phyloP scores from a whole-genome alignment of 2,329 filamentous ascomycete genomes.

The Mycosphaerella arachidis region DNA sequence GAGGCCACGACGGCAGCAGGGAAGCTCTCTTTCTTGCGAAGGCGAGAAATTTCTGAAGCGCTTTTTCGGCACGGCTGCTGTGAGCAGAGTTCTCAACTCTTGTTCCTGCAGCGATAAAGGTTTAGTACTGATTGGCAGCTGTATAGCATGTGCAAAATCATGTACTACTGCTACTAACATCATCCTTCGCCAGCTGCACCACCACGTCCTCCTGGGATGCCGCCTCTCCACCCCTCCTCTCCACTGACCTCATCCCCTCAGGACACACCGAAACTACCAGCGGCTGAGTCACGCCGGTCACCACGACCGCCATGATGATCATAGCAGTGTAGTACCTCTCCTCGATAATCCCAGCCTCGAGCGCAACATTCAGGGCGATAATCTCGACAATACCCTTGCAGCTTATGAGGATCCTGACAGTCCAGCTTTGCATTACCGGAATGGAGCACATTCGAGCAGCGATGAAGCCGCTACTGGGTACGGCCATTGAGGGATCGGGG shows the following conservation, averaged over 20 bases:
- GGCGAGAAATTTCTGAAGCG: background rate
- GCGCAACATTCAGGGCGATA: constrained; percentile 65
- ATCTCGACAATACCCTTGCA: constrained; percentile 90
- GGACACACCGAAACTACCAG: constrained; percentile 20
- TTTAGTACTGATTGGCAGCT: background rate
- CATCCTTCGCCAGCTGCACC: background rate
- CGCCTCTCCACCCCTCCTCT: background rate
- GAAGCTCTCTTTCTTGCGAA: background rate
- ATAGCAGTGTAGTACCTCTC: background rate
- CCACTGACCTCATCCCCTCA: background rate
- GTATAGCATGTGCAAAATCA: background rate
- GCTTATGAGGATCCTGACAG: constrained; percentile 85
- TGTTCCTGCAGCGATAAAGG: background rate
- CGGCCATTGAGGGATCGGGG: constrained; percentile 65
- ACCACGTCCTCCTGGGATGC: background rate
- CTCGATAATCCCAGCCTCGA: background rate
- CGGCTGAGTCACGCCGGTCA: constrained; percentile 52
- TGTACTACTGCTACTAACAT: background rate
- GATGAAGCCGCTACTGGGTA: constrained; percentile 66
- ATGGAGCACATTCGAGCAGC: constrained; percentile 70
- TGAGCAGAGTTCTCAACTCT: background rate
- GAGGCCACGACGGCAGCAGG: background rate
- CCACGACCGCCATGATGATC: constrained; percentile 49
- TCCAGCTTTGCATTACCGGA: constrained; percentile 79
- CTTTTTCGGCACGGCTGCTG: background rate